Percentiles rank a stretch among this genome's conserved stretches.
These are phyloP conservation scores for Mortierella hygrophila DNA, from an alignment of 192 early-diverging fungal species.

Conservation along the genomic window DNA sequence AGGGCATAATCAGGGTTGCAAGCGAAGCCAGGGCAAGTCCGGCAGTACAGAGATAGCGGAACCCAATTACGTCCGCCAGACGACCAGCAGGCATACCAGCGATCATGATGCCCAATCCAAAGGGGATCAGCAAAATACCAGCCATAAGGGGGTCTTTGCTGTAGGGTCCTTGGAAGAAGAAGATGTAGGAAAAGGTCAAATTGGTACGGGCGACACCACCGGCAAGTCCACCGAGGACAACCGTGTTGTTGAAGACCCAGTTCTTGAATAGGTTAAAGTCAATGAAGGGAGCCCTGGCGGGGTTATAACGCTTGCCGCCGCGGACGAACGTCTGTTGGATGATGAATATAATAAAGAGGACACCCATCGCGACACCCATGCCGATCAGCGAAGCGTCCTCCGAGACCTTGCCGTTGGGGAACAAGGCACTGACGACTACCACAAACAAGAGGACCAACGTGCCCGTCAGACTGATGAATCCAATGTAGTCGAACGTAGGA, in stretches of 20 bases:
- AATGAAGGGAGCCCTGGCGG: conserved; percentile 9
- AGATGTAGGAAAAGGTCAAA: conserved; percentile 25
- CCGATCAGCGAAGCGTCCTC: conserved; percentile 13
- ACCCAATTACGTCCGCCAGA: conserved; percentile 18
- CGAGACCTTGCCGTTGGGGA: conserved; percentile 23
- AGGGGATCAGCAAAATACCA: conserved; percentile 24
- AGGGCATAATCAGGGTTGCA: conserved; percentile 7
- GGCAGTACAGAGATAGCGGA: conserved; percentile 5
- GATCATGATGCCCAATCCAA: conserved; percentile 21
- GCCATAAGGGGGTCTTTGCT: conserved; percentile 19
- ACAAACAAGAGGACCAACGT: conserved; percentile 5
- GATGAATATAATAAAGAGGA: conserved; percentile 15
- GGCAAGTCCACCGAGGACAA: conserved; percentile 22
- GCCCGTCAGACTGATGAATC: conserved; percentile 6
- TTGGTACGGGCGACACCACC: conserved; percentile 27
- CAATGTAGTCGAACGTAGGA: conserved; percentile 8
- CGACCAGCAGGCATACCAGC: conserved; percentile 17
- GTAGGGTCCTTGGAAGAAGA: conserved; percentile 26
- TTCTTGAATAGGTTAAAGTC: conserved; percentile 16
- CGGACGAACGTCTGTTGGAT: conserved; percentile 15
- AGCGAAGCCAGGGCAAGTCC: conserved; percentile 12
- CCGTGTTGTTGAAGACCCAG: conserved; percentile 25
- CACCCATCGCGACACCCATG: conserved; percentile 15
- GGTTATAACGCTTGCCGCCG: conserved; percentile 15
- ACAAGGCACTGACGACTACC: conserved; percentile 16